Evolutionary conservation across 1,139 yeast genomes (phyloP).

Genomic region (Pneumocystis murina): DNA sequence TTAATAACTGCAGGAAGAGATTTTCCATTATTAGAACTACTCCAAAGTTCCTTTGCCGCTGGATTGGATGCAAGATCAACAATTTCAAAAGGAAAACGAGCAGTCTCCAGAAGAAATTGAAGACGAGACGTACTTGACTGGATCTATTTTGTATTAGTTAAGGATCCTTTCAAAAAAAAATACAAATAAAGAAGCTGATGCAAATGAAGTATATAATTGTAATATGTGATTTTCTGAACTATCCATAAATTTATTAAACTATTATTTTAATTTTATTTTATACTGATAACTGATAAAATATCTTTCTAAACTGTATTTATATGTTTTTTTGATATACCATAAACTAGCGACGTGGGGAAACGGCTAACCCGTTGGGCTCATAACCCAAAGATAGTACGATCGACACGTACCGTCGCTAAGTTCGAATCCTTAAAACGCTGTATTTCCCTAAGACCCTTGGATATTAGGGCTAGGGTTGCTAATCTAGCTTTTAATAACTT

Average conservation of each 20-base stretch:
- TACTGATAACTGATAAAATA: neutral
- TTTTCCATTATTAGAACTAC: neutral
- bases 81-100: neutral
- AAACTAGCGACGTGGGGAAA: constrained; percentile 1
- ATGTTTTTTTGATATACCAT: neutral
- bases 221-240: neutral
- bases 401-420: constrained; percentile 2
- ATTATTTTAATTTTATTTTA: neutral
- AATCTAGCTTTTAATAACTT: no score
- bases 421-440: neutral
- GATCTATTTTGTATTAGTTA: neutral
- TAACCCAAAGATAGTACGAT: constrained; percentile 3
- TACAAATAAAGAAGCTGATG: neutral
- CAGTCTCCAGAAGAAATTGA: neutral
- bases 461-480: neutral
- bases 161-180: neutral
- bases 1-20: neutral
- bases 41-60: neutral
- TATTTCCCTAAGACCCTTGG: neutral
- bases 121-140: neutral
- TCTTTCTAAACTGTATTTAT: neutral
- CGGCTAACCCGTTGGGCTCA: constrained; percentile 4
- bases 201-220: neutral
- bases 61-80: neutral
- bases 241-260: neutral